Evolutionary conservation across 345 rosid species (phyloP), one percentile per base, ranked within the genome.

Genomic region (Eucalyptus camaldulensis): DNA sequence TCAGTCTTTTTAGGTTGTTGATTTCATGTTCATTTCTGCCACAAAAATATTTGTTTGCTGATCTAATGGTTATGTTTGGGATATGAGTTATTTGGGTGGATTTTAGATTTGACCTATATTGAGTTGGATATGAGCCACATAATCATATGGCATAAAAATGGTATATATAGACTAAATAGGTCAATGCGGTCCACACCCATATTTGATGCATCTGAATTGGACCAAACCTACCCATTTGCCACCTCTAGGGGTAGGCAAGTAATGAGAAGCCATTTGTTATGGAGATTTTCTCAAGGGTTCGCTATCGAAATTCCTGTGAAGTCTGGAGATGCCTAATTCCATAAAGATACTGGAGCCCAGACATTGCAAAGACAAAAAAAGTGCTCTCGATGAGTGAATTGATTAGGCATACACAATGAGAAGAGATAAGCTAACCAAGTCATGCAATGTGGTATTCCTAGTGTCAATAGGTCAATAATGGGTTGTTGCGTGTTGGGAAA

Each of bases 151-250:
- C 47, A 76, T 40, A 25, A 40, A 76, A 76, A 76, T 76, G 47
- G 13, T 40, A 10, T 40, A 17, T 33, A 11, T 11, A 76, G 5
- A 40, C 13, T 76, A 76, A 40, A 76, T 21, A 76, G 27, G 29
- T 76, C 47, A 11, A 76, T 76, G 44, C 2, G 1, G 1, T 22
- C 14, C 85, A 21, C 29, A 11, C 3, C 40, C 29, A 76, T 6
- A 22, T 21, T 76, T 37, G 13, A 40, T 24, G 27, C 8, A 3
- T 31, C 8, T 4, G 4, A 37, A 33, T 11, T 0, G 0, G 8
- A 19, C 25, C 2, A 17, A 40, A 10, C 25, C 27, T 19, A 19
- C 2, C 24, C 13, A 21, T 33, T 69, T 33, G 43, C 43, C 80
- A 33, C 7, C 43, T 33, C 24, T 19, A 69, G 24, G 3, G 80